Percentiles rank a stretch among this genome's conserved stretches.
These are phyloP conservation scores for Talaromyces sp. DNA, from an alignment of 2,329 filamentous ascomycete genomes.

Conservation along the genomic window DNA sequence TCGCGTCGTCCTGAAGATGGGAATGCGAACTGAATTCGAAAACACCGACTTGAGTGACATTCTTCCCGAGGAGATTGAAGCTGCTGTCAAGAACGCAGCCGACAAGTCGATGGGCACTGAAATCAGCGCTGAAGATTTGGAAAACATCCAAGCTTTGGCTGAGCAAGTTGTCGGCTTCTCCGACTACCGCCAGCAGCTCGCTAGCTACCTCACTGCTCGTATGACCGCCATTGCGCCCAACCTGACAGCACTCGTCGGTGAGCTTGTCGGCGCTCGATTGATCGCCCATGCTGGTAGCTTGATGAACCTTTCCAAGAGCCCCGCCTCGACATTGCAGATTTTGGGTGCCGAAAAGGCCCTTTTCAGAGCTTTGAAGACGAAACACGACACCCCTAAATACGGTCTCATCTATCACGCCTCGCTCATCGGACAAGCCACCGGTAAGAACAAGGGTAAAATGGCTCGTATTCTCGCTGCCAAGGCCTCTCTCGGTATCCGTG, in stretches of 20 bases:
- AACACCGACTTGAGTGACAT: conserved; percentile 80
- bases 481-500: conserved; percentile 85
- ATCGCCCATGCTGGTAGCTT: conserved; percentile 94
- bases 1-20: conserved; percentile 81
- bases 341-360: conserved; percentile 97
- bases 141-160: conserved; percentile 87
- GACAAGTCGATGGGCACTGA: conserved; percentile 99
- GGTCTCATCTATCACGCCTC: conserved; percentile 91
- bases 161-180: conserved; percentile 91
- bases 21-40: conserved; percentile 77
- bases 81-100: conserved; percentile 84
- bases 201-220: conserved; percentile 81
- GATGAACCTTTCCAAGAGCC: conserved; percentile 90
- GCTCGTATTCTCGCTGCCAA: conserved; percentile 94
- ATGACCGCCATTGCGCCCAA: conserved; percentile 98
- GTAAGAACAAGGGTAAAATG: conserved; percentile 99
- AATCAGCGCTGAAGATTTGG: conserved; percentile 85
- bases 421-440: conserved; percentile 92
- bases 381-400: conserved; percentile 98
- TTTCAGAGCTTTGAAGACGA: conserved; percentile 97
- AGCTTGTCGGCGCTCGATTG: conserved; percentile 87
- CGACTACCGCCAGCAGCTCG: conserved; percentile 83
- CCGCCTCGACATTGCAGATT: conserved; percentile 95
- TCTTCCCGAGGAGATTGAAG: conserved; percentile 91
- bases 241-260: conserved; percentile 86